Base-by-base conservation (phyloP, 176 grass and related monocot genomes). In the Metroxylon sagu region DNA sequence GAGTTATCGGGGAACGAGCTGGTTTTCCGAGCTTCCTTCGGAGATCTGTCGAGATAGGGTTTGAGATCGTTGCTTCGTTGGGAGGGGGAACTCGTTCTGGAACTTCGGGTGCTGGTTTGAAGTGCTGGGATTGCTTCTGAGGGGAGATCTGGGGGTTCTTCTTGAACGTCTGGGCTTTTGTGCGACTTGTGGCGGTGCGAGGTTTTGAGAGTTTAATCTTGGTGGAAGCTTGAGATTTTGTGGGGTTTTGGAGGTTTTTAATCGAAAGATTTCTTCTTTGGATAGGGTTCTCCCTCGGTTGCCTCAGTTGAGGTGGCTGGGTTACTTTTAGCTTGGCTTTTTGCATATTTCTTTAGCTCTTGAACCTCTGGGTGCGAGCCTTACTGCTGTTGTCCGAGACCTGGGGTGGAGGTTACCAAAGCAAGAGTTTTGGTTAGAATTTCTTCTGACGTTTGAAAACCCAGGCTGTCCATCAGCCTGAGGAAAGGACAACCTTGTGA, bases 121-220 rank as follows among this genome's bases (percentile, higher is more conserved):
- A 27, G 17, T 4, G 65, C 4, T 52, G 10, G 31, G 28, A 14
- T 52, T 35, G 17, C 15, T 39, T 10, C 17, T 23, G 28, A 43
- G 65, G n/a, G 54, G 50, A 48, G 65, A 68, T 68, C 52, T 55
- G 25, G 52, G 18, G 7, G 14, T 51, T 51, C 62, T 65, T 17
- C 48, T 29, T 14, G 3, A 52, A 14, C 17, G 18, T 3, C 12
- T 18, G 29, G 18, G 18, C 21, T 30, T 29, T 59, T n/a, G 57
- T 4, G 18, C 18, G 60, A 48, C 14, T 48, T 62, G 4, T 65
- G 18, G 15, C 14, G 23, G 27, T 29, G 50, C 51, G 23, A 16
- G 21, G 49, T 8, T 43, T 18, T 4, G 30, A 43, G 5, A 21
- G 26, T 8, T 18, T 52, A 27, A 18, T 26, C 15, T n/a, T 14